phyloP scores from a whole-genome alignment of 2,329 filamentous ascomycete genomes.

The Aspergillus bombycis region DNA sequence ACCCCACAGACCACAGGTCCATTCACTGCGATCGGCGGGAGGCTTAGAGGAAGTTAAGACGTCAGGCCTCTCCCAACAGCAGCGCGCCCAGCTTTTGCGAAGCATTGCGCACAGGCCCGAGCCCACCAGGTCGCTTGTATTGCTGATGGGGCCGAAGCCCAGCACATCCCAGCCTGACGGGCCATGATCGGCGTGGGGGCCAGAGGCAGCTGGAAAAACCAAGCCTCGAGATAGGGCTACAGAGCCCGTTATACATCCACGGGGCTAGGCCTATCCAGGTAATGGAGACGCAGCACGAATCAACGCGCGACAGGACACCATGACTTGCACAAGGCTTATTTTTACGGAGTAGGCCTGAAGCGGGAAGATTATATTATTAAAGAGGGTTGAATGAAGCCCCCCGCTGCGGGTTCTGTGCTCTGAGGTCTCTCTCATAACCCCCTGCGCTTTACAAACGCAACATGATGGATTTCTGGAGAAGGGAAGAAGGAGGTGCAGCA shows the following conservation, averaged over 20 bases:
- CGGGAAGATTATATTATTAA: not conserved
- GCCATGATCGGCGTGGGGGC: not conserved
- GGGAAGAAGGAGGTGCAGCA: too few relatives aligned
- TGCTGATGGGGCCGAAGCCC: not conserved
- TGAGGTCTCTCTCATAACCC: not conserved
- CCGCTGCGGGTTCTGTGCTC: too few relatives aligned
- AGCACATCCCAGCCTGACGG: not conserved
- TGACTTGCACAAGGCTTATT: not conserved
- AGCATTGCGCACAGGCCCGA: too few relatives aligned
- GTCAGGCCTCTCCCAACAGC: too few relatives aligned
- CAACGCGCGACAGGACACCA: not conserved
- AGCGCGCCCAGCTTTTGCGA: too few relatives aligned
- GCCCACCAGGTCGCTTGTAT: not conserved
- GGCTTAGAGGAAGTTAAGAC: not conserved
- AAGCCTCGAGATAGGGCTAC: not conserved
- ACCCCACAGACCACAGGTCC: too few relatives aligned
- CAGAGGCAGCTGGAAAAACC: too few relatives aligned
- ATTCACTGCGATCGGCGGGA: not conserved
- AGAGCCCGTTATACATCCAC: not conserved
- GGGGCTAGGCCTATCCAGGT: not conserved
- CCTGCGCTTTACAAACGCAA: not conserved
- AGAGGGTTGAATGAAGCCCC: not conserved
- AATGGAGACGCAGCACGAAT: not conserved
- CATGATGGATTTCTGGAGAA: not conserved
- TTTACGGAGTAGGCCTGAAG: too few relatives aligned